Conservation (phyloP, 2,329 filamentous ascomycete genomes). For the Talaromyces islandicus region DNA sequence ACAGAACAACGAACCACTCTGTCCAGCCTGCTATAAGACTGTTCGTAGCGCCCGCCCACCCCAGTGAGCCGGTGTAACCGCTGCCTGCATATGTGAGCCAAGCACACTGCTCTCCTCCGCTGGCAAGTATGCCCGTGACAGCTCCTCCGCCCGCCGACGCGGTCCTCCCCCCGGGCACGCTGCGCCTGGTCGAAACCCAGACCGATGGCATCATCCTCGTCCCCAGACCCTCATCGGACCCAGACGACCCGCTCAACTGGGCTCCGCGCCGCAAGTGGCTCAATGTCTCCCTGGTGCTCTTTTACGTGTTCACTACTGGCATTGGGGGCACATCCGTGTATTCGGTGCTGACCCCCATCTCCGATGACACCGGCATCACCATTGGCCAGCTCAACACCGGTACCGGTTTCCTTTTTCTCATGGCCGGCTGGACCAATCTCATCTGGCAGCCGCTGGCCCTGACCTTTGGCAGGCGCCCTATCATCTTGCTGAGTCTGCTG, state of each 20-base stretch:
- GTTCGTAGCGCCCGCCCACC: neutral
- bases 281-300: conserved; percentile 10
- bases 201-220: conserved; percentile 25
- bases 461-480: conserved; percentile 20
- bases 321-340: conserved; percentile 27
- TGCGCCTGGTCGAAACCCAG: conserved; percentile 29
- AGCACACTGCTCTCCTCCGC: neutral
- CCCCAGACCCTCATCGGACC: conserved; percentile 31
- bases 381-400: conserved; percentile 42
- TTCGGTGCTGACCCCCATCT: conserved; percentile 33
- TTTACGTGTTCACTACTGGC: conserved; percentile 28
- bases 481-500: conserved; percentile 12
- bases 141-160: neutral
- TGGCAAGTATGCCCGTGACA: neutral
- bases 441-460: conserved; percentile 30
- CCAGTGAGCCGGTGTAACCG: neutral
- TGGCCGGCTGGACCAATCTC: conserved; percentile 27
- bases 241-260: conserved; percentile 38
- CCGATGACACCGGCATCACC: conserved; percentile 37
- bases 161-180: conserved; percentile 25
- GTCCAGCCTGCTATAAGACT: neutral
- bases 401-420: conserved; percentile 36
- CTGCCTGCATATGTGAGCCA: neutral
- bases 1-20: no score
- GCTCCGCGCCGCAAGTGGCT: conserved; percentile 24